Evolutionary conservation across 805 yeast species (phyloP), one percentile per base, ranked within the genome.

Genomic region (Jamesozyma gamospora): DNA sequence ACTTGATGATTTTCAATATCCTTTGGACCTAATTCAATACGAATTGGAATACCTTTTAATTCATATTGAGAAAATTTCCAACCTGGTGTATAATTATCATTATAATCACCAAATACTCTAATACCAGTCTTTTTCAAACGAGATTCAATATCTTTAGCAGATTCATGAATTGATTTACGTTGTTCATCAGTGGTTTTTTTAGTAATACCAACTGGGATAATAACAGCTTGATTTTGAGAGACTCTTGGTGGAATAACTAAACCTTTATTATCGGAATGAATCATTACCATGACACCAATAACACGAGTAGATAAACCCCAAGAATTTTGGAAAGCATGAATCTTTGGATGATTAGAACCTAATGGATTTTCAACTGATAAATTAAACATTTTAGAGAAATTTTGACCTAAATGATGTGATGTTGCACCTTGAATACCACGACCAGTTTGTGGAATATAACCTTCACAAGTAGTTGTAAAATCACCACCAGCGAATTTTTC

Each of bases 371-470:
- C 98, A 37, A 94, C 98, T 30, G 82, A 69, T 51, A 92, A 86
- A 69, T 85, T 82, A 69, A 92, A 92, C 99, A 92, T 92, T 70
- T 88, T 90, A 51, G 97, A 88, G 72, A 92, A 92, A 75, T 92
- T 92, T 66, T 86, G 94, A 52, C 99, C 99, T 62, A 92, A 72
- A 62, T 88, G 92, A 70, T 92, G 99, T 29, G 96, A 87, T 28
- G 99, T 92, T 45, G 90, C 99, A 66, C 97, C 98, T 70, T 92
- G 99, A 53, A 92, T 92, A 74, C 97, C 99, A 72, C 99, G 84
- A 55, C 99, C 99, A 41, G 97, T 92, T 46, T 96, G 84, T 52
- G 96, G 95, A 54, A 92, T 86, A 62, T 83, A 92, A 50, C 97
- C 97, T 69, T 92, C 99, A 52, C 79, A 80, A 34, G 98, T 88